phyloP scores from a whole-genome alignment of 139 green algal species.

The Picochlorum sp. region DNA sequence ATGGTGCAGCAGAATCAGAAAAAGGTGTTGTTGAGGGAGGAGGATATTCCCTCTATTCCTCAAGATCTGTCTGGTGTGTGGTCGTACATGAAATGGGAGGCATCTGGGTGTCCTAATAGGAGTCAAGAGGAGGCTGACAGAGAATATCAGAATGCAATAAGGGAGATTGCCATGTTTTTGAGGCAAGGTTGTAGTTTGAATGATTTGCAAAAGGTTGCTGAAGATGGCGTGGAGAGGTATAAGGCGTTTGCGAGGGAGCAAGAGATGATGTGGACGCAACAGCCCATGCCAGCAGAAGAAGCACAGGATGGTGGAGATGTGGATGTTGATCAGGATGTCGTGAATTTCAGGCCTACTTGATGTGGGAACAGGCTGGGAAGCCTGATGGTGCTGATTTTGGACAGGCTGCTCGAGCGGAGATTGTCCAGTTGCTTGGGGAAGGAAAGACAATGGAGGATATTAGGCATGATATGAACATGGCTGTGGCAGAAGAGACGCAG shows the following conservation, averaged over 20 bases:
- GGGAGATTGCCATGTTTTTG: constrained; percentile 62
- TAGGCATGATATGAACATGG: constrained; percentile 9
- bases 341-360: constrained; percentile 70
- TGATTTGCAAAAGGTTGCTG: constrained; percentile 60
- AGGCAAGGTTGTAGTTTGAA: constrained; percentile 35
- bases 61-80: constrained; percentile 87
- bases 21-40: constrained; percentile 11
- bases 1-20: background rate
- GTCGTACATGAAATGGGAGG: constrained; percentile 92
- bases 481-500: background rate
- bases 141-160: constrained; percentile 49
- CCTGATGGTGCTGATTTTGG: constrained; percentile 71
- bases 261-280: background rate
- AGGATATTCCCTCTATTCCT: constrained; percentile 52
- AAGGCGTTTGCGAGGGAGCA: constrained; percentile 2
- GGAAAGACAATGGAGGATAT: constrained; percentile 42
- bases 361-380: constrained; percentile 75
- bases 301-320: background rate
- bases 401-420: constrained; percentile 26
- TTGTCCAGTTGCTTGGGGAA: constrained; percentile 42
- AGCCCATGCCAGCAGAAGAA: background rate
- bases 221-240: constrained; percentile 7
- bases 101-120: constrained; percentile 57
- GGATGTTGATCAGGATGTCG: constrained; percentile 24
- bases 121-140: constrained; percentile 44